phyloP scores from a whole-genome alignment of 2,329 filamentous ascomycete genomes.

The Pseudomassariella vexata region DNA sequence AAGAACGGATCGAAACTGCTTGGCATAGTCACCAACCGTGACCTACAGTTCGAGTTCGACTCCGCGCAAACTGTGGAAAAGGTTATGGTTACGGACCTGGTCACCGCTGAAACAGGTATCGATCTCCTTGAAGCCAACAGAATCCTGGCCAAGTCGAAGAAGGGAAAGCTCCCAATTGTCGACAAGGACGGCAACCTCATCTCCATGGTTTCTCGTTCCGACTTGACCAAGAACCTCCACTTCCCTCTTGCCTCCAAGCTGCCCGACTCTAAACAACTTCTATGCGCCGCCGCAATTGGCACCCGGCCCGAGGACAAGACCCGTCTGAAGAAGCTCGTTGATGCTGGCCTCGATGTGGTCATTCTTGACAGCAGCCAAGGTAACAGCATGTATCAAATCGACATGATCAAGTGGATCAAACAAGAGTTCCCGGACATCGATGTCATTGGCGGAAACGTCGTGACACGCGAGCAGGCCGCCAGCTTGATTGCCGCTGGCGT shows the following conservation, averaged over 20 bases:
- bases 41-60: conserved; percentile 92
- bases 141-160: conserved; percentile 92
- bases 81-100: conserved; percentile 93
- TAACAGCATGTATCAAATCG: conserved; percentile 97
- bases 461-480: conserved; percentile 94
- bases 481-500: conserved; percentile 86
- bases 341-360: conserved; percentile 92
- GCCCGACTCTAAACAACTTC: conserved; percentile 93
- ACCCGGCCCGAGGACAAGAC: conserved; percentile 90
- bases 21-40: conserved; percentile 95
- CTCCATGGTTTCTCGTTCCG: conserved; percentile 88
- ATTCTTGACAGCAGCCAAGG: conserved; percentile 95
- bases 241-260: conserved; percentile 96
- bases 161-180: conserved; percentile 94
- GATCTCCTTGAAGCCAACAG: conserved; percentile 84
- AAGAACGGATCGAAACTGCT: conserved; percentile 92
- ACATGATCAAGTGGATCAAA: conserved; percentile 98
- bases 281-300: conserved; percentile 91
- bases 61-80: conserved; percentile 66
- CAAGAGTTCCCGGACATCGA: conserved; percentile 77
- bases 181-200: conserved; percentile 79
- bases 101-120: conserved; percentile 80
- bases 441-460: conserved; percentile 97
- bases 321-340: conserved; percentile 80
- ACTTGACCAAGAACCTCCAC: conserved; percentile 97